Evolutionary conservation across 1,284 basidiomycete species (phyloP), one percentile per base, ranked within the genome.

Genomic region (Cutaneotrichosporon cutaneum): DNA sequence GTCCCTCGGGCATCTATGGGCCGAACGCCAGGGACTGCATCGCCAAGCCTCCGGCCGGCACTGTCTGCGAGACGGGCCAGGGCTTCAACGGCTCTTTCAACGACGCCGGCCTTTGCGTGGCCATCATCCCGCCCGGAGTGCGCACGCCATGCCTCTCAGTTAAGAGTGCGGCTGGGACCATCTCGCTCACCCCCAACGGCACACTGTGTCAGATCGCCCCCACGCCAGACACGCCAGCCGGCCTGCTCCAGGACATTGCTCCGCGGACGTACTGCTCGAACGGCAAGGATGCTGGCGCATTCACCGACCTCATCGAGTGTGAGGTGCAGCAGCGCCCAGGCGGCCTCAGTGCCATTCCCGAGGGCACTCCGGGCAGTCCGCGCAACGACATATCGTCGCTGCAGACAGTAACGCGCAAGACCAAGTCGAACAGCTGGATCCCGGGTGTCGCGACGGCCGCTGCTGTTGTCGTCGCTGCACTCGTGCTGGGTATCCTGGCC

Each of bases 231-330:
- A 51, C 18, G 1, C 48, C 48, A 1, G 4, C 3, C 13, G 48
- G 48, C 4, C 4, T 51, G 8, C 27, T 51, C 26, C 24, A 51
- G 48, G 27, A 18, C 5, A 51, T 51, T 18, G 8, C 14, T 14
- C 4, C 26, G 5, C 2, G 27, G 1, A 30, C 24, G 24, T 51
- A 32, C 48, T 51, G 48, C 48, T 27, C 48, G 13, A 51, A 51
- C 48, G 48, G 48, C 27, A 13, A 16, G 18, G 48, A 51, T 14
- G 27, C 48, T 1, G 48, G 48, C 16, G 9, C 16, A 6, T 30
- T 51, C 48, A 32, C 13, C 27, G 48, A 51, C 27, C 16, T 32
- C 16, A 51, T 51, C 26, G 16, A 51, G 48, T 51, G 48, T 18
- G 18, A n/a, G 18, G 26, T 51, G 8, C 7, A 18, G 26, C 48